Evolutionary conservation across 352 stramenopile genomes (phyloP).

Genomic region (Globisporangium echinulatum): DNA sequence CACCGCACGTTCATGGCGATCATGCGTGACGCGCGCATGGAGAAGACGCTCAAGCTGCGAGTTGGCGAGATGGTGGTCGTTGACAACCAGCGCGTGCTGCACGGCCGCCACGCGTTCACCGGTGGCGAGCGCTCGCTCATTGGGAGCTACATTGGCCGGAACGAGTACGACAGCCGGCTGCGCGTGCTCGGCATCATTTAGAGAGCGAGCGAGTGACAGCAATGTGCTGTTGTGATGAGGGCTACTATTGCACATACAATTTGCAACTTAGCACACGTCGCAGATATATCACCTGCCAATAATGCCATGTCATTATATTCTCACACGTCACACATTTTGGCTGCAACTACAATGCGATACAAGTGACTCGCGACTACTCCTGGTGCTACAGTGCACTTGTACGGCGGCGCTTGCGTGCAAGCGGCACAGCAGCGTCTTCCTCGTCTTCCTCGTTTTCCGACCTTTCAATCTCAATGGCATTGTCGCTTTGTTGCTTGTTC

Average conservation of each 20-base stretch:
- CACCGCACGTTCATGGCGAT: slow-evolving; percentile 65
- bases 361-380: neutral
- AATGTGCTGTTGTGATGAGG: no score
- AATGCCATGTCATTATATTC: no score
- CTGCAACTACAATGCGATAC: neutral
- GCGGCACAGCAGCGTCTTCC: no score
- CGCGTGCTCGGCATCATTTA: slow-evolving; percentile 79
- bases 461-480: neutral
- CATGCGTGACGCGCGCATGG: slow-evolving; percentile 53
- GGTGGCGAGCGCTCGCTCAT: slow-evolving; percentile 75
- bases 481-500: slow-evolving; percentile 3
- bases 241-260: no score
- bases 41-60: slow-evolving; percentile 55
- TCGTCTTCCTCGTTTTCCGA: no score
- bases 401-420: no score
- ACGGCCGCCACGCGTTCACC: slow-evolving; percentile 29
- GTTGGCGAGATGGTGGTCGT: slow-evolving; percentile 83
- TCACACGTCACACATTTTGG: no score
- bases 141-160: slow-evolving; percentile 85
- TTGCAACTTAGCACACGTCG: no score
- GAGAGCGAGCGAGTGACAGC: slow-evolving; percentile 3
- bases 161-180: slow-evolving; percentile 81
- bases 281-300: no score
- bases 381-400: no score
- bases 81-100: slow-evolving; percentile 85